Conservation (phyloP, 2,329 filamentous ascomycete genomes). For the Ophiostoma montium region DNA sequence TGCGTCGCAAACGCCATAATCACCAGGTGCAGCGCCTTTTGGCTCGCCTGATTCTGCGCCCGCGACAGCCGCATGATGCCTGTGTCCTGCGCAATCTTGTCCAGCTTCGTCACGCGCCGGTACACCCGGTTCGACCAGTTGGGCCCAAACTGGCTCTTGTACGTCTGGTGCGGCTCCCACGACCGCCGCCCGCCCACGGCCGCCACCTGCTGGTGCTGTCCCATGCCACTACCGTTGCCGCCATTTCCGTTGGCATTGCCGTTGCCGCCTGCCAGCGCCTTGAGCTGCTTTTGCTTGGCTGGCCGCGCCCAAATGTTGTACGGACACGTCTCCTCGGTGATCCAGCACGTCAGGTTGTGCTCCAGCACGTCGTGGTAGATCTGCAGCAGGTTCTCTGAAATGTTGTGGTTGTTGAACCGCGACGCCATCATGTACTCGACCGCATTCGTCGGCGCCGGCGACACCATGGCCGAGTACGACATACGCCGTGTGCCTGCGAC, state of each 20-base stretch:
- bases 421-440: constrained; percentile 16
- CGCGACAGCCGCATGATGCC: constrained; percentile 26
- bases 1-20: constrained; percentile 40
- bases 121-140: constrained; percentile 36
- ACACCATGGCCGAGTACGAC: constrained; percentile 2
- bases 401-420: constrained; percentile 21
- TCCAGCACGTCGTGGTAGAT: constrained; percentile 42
- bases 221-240: not conserved
- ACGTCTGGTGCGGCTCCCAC: constrained; percentile 7
- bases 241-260: no score
- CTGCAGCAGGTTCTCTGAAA: constrained; percentile 29
- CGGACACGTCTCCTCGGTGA: constrained; percentile 38
- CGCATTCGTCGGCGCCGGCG: constrained; percentile 9
- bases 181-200: constrained; percentile 13
- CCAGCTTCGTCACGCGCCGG: constrained; percentile 32
- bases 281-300: not conserved
- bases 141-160: constrained; percentile 23
- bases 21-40: constrained; percentile 30
- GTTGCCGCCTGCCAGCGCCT: no score
- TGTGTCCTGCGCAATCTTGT: constrained; percentile 26
- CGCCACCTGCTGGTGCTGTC: not conserved
- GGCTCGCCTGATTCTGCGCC: constrained; percentile 28
- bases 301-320: constrained; percentile 22
- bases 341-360: constrained; percentile 38
- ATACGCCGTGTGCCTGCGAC: constrained; percentile 1